Evolutionary conservation across 2,329 filamentous ascomycete genomes (phyloP).

Genomic region (Talaromyces islandicus): DNA sequence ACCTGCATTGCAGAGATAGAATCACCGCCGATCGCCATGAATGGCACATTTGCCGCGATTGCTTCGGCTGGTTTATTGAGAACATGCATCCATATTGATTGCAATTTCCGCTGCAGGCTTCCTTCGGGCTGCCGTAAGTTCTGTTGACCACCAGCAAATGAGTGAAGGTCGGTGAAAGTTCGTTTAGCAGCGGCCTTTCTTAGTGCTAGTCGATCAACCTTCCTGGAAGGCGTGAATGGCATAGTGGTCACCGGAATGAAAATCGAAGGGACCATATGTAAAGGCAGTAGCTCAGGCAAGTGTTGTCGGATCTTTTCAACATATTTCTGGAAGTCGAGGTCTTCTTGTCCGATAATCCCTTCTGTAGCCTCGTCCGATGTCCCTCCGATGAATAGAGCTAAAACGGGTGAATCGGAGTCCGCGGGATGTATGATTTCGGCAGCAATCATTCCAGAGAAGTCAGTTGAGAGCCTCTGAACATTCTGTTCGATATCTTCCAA

Average conservation of each 20-base stretch:
- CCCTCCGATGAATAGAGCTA: background rate
- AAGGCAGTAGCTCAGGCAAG: background rate
- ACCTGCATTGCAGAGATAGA: too few species aligned
- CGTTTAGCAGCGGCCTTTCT: too few species aligned
- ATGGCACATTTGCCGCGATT: too few species aligned
- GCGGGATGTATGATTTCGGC: background rate
- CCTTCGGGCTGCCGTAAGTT: too few species aligned
- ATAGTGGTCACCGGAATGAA: background rate
- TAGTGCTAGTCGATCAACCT: background rate
- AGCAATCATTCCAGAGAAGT: slow-evolving; percentile 25
- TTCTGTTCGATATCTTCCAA: slow-evolving; percentile 35
- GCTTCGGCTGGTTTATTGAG: too few species aligned
- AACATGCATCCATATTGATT: too few species aligned
- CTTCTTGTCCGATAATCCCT: background rate
- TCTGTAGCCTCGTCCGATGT: background rate
- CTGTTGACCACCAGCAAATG: too few species aligned
- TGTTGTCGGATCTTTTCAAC: background rate
- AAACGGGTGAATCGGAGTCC: background rate
- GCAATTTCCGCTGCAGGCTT: too few species aligned
- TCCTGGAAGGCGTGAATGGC: background rate
- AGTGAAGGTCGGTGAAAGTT: too few species aligned
- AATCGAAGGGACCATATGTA: background rate
- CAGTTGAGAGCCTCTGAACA: slow-evolving; percentile 19
- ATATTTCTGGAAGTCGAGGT: background rate
- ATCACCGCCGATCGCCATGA: too few species aligned